Evolutionary conservation across 2,329 filamentous ascomycete species (phyloP).

Genomic region (Stagonosporopsis cucurbitacearum): DNA sequence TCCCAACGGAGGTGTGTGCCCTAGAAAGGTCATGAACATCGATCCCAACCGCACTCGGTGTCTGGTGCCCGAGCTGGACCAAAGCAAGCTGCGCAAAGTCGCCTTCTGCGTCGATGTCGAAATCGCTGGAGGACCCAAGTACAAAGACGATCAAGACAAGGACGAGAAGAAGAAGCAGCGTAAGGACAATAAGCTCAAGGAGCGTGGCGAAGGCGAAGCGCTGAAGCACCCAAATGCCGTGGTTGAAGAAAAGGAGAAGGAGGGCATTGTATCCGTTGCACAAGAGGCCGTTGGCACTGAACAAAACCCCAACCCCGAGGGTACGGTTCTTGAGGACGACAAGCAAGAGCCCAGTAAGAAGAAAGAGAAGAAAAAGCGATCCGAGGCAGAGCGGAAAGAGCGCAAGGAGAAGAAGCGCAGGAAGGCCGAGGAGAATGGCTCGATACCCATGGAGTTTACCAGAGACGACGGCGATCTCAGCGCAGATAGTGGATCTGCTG

Average conservation of each 20-base stretch:
- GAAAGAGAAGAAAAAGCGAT: conserved; percentile 95
- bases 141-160: conserved; percentile 65
- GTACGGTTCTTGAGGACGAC: conserved; percentile 43
- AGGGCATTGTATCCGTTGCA: conserved; percentile 43
- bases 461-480: conserved; percentile 63
- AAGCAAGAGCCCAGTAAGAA: conserved; percentile 65
- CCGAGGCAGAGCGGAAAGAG: conserved; percentile 89
- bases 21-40: conserved; percentile 83
- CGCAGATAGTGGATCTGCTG: conserved; percentile 25
- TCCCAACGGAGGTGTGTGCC: conserved; percentile 73
- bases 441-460: conserved; percentile 81
- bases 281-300: conserved; percentile 52
- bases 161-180: conserved; percentile 57
- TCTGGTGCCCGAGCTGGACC: conserved; percentile 77
- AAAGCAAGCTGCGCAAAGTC: conserved; percentile 82
- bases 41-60: conserved; percentile 81
- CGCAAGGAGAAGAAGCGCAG: conserved; percentile 87
- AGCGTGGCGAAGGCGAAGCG: conserved; percentile 76
- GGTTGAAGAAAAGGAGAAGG: conserved; percentile 63
- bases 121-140: conserved; percentile 85
- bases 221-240: conserved; percentile 70
- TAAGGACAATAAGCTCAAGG: conserved; percentile 63
- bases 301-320: conserved; percentile 51
- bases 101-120: conserved; percentile 98
- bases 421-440: conserved; percentile 86